Percentiles rank a stretch among this genome's conserved stretches.
Evolutionary conservation across 75 land plant species (phyloP).

Genomic region (Cryptomeria japonica): DNA sequence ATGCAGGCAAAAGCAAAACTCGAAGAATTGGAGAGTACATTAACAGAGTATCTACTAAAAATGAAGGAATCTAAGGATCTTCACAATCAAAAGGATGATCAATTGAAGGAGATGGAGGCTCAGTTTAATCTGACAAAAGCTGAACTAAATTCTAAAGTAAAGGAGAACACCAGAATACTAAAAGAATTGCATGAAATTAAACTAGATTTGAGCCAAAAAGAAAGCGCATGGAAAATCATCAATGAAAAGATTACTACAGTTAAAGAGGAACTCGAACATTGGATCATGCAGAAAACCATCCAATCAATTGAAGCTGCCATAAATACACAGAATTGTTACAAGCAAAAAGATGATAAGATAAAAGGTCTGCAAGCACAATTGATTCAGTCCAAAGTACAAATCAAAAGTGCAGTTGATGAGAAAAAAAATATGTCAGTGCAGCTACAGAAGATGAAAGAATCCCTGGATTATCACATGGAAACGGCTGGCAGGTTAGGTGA

Average conservation of each 20-base stretch:
- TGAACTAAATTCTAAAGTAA: background rate
- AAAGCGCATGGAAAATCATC: background rate
- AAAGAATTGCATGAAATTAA: background rate
- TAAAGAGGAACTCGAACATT: background rate
- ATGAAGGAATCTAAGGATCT: background rate
- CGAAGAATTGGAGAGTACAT: background rate
- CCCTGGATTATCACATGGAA: background rate
- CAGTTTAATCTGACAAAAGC: background rate
- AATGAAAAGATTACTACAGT: background rate
- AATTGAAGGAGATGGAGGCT: background rate
- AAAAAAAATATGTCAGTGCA: background rate
- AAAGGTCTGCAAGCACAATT: background rate
- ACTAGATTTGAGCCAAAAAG: conserved; percentile 8
- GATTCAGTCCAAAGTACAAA: background rate
- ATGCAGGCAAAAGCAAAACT: background rate
- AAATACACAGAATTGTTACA: background rate
- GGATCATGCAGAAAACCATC: background rate
- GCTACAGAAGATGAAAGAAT: background rate
- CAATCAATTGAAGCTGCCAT: background rate
- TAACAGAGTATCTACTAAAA: background rate
- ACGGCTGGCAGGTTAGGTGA: background rate
- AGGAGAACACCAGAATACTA: background rate
- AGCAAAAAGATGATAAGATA: background rate
- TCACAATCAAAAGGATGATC: background rate
- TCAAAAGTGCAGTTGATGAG: conserved; percentile 1